Conservation (phyloP, 2,329 filamentous ascomycete genomes). For the Beauveria bassiana region DNA sequence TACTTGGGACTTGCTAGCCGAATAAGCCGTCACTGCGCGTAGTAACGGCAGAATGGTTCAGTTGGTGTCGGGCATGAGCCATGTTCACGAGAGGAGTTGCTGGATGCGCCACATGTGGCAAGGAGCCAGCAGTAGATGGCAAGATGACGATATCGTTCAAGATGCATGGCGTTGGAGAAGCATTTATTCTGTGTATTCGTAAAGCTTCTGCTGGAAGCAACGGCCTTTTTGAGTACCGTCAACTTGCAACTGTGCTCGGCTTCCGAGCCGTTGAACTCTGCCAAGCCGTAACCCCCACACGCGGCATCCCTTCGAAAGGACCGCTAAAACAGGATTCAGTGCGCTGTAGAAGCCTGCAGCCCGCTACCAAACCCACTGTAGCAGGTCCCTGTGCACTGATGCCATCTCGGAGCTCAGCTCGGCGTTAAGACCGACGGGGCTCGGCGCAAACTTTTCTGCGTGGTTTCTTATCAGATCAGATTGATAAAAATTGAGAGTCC, state of each 20-base stretch:
- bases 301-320: background rate
- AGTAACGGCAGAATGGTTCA: background rate
- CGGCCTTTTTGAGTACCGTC: background rate
- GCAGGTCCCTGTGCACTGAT: constrained; percentile 1
- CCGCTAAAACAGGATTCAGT: background rate
- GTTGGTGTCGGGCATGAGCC: background rate
- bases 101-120: background rate
- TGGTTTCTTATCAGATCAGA: constrained; percentile 30
- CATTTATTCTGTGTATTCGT: too few species aligned
- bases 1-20: background rate
- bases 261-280: constrained; percentile 2
- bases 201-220: background rate
- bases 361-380: background rate
- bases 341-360: background rate
- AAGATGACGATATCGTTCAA: background rate
- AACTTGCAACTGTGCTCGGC: background rate
- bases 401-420: constrained; percentile 12
- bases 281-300: background rate
- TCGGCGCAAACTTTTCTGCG: constrained; percentile 20
- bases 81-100: background rate
- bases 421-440: constrained; percentile 9
- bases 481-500: constrained; percentile 27
- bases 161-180: background rate
- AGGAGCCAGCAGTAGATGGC: background rate
- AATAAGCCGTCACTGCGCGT: background rate